These are phyloP conservation scores for Lenzites betulinus DNA, from an alignment of 768 basidiomycete genomes.

Conservation along the genomic window DNA sequence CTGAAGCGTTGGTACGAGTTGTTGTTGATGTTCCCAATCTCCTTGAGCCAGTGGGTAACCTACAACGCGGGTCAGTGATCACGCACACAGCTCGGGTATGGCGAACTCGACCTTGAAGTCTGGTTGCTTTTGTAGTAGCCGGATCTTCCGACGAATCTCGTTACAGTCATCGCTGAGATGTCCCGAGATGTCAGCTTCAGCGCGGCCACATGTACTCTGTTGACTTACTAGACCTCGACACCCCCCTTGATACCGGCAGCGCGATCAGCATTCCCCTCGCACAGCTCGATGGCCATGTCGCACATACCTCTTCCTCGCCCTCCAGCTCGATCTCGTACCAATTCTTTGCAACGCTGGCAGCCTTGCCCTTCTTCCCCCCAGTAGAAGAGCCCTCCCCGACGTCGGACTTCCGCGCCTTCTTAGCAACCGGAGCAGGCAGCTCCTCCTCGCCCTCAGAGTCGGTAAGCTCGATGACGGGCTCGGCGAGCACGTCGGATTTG, in stretches of 20 bases:
- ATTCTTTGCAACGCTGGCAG: slow-evolving; percentile 9
- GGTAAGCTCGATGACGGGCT: slow-evolving; percentile 9
- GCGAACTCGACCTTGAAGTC: slow-evolving; percentile 41
- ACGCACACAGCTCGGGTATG: neutral
- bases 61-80: slow-evolving; percentile 19
- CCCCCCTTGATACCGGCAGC: too few relatives aligned
- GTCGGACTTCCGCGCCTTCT: slow-evolving; percentile 36
- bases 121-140: slow-evolving; percentile 41
- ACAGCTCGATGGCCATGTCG: neutral
- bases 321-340: slow-evolving; percentile 45
- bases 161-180: slow-evolving; percentile 48
- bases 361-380: slow-evolving; percentile 28
- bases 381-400: slow-evolving; percentile 29
- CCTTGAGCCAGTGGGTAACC: slow-evolving; percentile 48
- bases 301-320: slow-evolving; percentile 43
- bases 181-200: slow-evolving; percentile 30
- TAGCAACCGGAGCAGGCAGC: slow-evolving; percentile 17
- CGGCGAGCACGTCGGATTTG: slow-evolving; percentile 38
- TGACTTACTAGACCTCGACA: too few relatives aligned
- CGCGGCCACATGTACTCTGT: slow-evolving; percentile 5
- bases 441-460: slow-evolving; percentile 20
- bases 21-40: slow-evolving; percentile 48
- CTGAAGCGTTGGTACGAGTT: slow-evolving; percentile 50
- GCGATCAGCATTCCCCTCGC: neutral
- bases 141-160: slow-evolving; percentile 49